Evolutionary conservation across 176 grass and related monocot genomes (phyloP), one percentile per base, ranked within the genome.

Genomic region (Phoenix dactylifera): DNA sequence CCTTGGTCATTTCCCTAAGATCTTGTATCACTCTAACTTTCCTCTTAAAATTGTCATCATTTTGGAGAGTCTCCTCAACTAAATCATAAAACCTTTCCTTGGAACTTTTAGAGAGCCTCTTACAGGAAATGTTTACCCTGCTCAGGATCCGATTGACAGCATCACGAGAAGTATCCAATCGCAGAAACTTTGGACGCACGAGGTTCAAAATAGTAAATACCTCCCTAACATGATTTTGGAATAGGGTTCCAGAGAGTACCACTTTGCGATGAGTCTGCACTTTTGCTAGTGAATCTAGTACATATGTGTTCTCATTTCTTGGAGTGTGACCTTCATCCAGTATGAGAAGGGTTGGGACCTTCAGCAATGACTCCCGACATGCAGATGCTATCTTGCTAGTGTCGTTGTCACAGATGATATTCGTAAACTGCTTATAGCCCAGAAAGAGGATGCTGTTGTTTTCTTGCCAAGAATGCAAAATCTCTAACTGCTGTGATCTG

Each of bases 311-410:
- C 65, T 62, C 55, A 85, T 85, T 98, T 70, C 93, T 82, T 70
- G 93, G 84, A 30, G 88, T 98, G 70, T 98, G 93, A 29, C 93
- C 93, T 76, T 98, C 93, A 7, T 98, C 93, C 19, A 98, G 68
- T 74, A 98, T 98, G 66, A 98, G 66, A 65, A 98, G 63, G 75
- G 75, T 79, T 68, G 93, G 87, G 16, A 98, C 51, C 63, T 78
- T 92, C 26, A 98, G 84, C 50, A 98, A 64, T 60, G 77, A 83
- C 58, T 98, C 81, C 60, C 82, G 78, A 50, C 93, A 98, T 17
- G 84, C 84, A 77, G 76, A 72, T 70, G 81, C 71, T 4, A 78
- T 70, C 0, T 63, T 78, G 70, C 81, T 74, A 63, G 60, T 28
- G 17, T 60, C 73, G 51, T 83, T 64, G 59, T 67, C 68, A 20